Base-by-base conservation (phyloP, 805 yeast genomes). In the Suhomyces vadensis region DNA sequence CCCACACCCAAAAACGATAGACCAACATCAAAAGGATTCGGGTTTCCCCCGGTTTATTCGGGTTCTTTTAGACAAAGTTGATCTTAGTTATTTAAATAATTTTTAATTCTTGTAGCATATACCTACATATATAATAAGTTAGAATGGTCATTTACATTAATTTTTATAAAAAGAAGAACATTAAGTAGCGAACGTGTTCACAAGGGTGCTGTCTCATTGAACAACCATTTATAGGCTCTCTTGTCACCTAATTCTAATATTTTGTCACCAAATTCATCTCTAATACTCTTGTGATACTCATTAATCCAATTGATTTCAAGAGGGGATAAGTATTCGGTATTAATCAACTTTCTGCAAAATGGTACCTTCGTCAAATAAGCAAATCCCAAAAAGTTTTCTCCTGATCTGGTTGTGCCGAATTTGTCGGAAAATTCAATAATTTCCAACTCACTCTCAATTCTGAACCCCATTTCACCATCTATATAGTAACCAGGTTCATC, bases 401-500 rank as follows among this genome's bases (percentile, higher is more conserved):
- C 71, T 27, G 45, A 43, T 53, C 51, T 71, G 3, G 74, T 65
- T 35, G 56, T 61, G 1, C 74, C 73, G 22, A 67, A 9, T 68
- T 77, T 31, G 65, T 67, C 35, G 23, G 54, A 60, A 41, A 63
- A 51, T 51, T 75, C 75, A 14, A 83, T 80, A 31, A 79, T 73
- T 38, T 83, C 73, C 35, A 94, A 62, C 53, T 90, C 91, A 60
- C 89, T 86, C 65, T 94, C 99, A 43, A 94, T 80, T 52, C 99
- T 76, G 48, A 92, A 78, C 8, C 99, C 99, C 62, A 78, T 90
- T 48, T 83, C 81, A n/a, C 91, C 92, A 54, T 88, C 96, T 50
- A 84, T 81, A 63, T 94, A 94, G 62, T 73, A 92, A 0, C 99
- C 99, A 0, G 99, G 99, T 64, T 94, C 99, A 65, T 91, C 91